Evolutionary conservation across 2,329 filamentous ascomycete species (phyloP).

Genomic region (Fusarium kyushuense): DNA sequence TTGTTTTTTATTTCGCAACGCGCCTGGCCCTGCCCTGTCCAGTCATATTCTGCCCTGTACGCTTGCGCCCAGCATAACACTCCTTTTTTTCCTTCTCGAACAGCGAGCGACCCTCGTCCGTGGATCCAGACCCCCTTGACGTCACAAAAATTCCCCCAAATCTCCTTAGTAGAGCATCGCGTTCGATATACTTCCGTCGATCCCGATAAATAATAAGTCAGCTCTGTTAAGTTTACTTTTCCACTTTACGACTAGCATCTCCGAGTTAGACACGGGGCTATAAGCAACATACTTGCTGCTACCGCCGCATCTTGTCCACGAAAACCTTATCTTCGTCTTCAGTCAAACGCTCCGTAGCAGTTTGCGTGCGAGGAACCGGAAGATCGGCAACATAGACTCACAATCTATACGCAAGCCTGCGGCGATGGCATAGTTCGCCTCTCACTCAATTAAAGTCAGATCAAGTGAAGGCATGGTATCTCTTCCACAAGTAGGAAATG

Average conservation of each 20-base stretch:
- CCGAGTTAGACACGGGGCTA: slow-evolving; percentile 5
- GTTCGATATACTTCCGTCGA: slow-evolving; percentile 43
- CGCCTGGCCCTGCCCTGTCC: slow-evolving; percentile 13
- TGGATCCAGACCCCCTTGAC: slow-evolving; percentile 43
- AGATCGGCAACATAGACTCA: slow-evolving; percentile 38
- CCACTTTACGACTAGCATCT: slow-evolving; percentile 19
- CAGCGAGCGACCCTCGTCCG: slow-evolving; percentile 22
- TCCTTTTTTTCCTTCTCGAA: slow-evolving; percentile 19
- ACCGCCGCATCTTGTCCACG: not conserved
- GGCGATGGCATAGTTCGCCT: slow-evolving; percentile 47
- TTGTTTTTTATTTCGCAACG: slow-evolving; percentile 11
- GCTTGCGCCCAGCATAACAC: slow-evolving; percentile 26
- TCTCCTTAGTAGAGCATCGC: slow-evolving; percentile 33
- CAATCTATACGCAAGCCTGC: slow-evolving; percentile 26
- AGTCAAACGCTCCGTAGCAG: slow-evolving; percentile 21
- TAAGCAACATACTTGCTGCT: slow-evolving; percentile 7
- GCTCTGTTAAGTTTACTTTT: slow-evolving; percentile 29
- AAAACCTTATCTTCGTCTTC: not conserved
- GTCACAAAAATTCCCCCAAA: slow-evolving; percentile 41
- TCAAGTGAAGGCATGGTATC: slow-evolving; percentile 48
- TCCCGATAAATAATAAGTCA: slow-evolving; percentile 35
- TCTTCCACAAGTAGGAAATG: slow-evolving; percentile 42
- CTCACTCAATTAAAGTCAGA: slow-evolving; percentile 34
- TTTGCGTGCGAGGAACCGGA: slow-evolving; percentile 35
- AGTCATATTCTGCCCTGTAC: slow-evolving; percentile 14